phyloP scores from a whole-genome alignment of 352 stramenopile genomes.

The Phytopythium mirpurense region DNA sequence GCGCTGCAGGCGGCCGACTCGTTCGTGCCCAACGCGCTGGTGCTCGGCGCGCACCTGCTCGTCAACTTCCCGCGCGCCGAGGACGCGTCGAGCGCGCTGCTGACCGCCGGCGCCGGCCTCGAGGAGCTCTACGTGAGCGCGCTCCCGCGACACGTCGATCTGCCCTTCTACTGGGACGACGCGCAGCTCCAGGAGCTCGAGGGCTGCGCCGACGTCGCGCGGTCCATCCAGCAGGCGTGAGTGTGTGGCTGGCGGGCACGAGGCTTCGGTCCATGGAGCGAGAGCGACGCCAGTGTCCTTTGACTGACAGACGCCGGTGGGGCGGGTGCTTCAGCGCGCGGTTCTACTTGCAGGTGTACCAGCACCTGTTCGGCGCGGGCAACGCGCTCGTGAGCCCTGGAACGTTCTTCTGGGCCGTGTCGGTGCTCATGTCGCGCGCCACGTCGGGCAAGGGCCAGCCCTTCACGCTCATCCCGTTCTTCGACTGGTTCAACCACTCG shows the following conservation, averaged over 20 bases:
- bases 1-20: slow-evolving; percentile 21
- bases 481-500: slow-evolving; percentile 85
- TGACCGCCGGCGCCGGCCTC: slow-evolving; percentile 14
- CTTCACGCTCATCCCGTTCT: slow-evolving; percentile 82
- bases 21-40: slow-evolving; percentile 60
- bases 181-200: slow-evolving; percentile 56
- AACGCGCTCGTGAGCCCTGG: slow-evolving; percentile 48
- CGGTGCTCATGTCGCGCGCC: slow-evolving; percentile 73
- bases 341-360: slow-evolving; percentile 68
- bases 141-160: slow-evolving; percentile 46
- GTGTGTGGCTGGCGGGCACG: not conserved
- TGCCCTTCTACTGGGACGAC: slow-evolving; percentile 71
- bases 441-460: slow-evolving; percentile 68
- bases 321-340: no score
- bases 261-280: no score
- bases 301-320: no score
- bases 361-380: slow-evolving; percentile 56
- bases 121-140: slow-evolving; percentile 58
- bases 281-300: no score
- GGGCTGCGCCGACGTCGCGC: slow-evolving; percentile 47
- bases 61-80: slow-evolving; percentile 41
- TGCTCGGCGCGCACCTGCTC: slow-evolving; percentile 64
- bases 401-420: slow-evolving; percentile 80
- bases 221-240: slow-evolving; percentile 60
- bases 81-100: slow-evolving; percentile 12